Evolutionary conservation across 345 rosid genomes (phyloP), one percentile per base, ranked within the genome.

Genomic region (Citrus sp.): DNA sequence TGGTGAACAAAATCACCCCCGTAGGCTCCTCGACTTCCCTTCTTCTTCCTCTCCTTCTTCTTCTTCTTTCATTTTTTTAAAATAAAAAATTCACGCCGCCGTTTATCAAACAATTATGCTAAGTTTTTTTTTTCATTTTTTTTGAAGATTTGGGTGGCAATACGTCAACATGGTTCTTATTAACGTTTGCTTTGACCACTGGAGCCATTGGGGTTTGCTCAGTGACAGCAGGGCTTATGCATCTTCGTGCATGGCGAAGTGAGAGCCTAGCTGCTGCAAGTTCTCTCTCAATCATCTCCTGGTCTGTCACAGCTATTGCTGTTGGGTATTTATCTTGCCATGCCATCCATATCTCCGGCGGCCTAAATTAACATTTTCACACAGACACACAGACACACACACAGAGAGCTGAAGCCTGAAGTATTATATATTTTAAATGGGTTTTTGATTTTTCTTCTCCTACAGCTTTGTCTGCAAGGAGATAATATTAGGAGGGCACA

Each of bases 1-100:
- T 62, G 88, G 86, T 2, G 85, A 83, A 75, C 80, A 81, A n/a
- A 65, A 75, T 76, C 85, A 85, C 72, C 89, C 78, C 5, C 85
- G 85, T 78, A 75, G 19, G 69, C 42, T 34, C 24, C 34, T 21
- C 42, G 13, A 13, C 5, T 46, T 13, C 54, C 28, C 34, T 65
- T 4, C 3, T 32, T 4, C 42, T 38, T 38, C 38, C 51, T 22
- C 42, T 65, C 3, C 5, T 25, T 4, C 42, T 1, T 62, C 14
- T 74, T 24, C 64, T 51, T 42, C 6, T 5, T 60, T 28, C 13
- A 3, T 7, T 6, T 21, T 40, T 42, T 46, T 12, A 2, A 42
- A 46, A 46, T 46, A 13, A 46, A 46, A 46, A 46, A 3, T 46
- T 46, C 51, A 46, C 18, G 1, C 51, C 18, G 18, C 51, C 51